Conservation (phyloP, 805 yeast species). For the Yamadazyma scolyti region DNA sequence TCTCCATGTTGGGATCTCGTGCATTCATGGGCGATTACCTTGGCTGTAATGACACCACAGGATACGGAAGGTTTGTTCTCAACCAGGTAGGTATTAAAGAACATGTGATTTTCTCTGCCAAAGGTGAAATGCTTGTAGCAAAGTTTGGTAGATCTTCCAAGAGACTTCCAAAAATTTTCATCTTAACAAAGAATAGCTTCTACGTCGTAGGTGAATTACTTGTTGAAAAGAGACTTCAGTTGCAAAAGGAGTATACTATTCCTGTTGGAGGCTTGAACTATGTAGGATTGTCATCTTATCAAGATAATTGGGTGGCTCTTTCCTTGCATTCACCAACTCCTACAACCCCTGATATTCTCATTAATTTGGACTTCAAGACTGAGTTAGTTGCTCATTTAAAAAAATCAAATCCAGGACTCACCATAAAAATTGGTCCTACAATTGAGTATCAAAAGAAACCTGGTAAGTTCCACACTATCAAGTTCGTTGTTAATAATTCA, state of each 20-base stretch:
- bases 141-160: conserved; percentile 92
- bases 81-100: conserved; percentile 69
- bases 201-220: conserved; percentile 73
- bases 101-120: conserved; percentile 67
- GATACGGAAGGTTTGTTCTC: conserved; percentile 71
- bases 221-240: conserved; percentile 52
- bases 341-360: conserved; percentile 68
- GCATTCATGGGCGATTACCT: conserved; percentile 94
- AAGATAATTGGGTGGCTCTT: conserved; percentile 91
- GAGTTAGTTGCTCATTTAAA: conserved; percentile 78
- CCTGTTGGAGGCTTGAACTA: conserved; percentile 57
- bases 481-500: conserved; percentile 58
- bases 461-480: conserved; percentile 74
- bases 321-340: conserved; percentile 46
- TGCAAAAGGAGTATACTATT: conserved; percentile 61
- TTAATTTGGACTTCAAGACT: conserved; percentile 83
- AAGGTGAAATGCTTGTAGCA: conserved; percentile 76
- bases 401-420: conserved; percentile 53
- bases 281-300: conserved; percentile 67
- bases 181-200: conserved; percentile 60
- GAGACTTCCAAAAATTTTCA: conserved; percentile 66
- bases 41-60: conserved; percentile 68
- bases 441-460: conserved; percentile 89
- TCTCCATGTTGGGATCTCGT: conserved; percentile 83
- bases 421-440: conserved; percentile 64